Conservation (phyloP, 805 yeast genomes). For the Starmerella scarabaei region DNA sequence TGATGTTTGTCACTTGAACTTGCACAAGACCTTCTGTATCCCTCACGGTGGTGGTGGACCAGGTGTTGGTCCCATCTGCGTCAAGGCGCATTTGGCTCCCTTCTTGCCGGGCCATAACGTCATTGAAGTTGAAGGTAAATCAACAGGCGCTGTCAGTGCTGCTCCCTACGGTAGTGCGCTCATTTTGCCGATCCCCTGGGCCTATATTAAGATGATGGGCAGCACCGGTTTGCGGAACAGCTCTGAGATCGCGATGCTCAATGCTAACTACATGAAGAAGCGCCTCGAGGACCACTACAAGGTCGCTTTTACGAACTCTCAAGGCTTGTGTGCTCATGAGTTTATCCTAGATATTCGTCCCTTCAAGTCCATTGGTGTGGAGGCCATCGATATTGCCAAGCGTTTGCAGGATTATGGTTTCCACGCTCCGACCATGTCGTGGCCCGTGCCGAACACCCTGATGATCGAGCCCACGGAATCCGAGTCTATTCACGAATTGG, state of each 20-base stretch:
- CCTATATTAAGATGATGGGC: slow-evolving; percentile 92
- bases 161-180: slow-evolving; percentile 96
- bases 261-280: slow-evolving; percentile 90
- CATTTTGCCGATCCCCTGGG: slow-evolving; percentile 83
- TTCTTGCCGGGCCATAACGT: slow-evolving; percentile 72
- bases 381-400: slow-evolving; percentile 94
- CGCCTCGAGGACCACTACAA: slow-evolving; percentile 57
- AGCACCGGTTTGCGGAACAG: slow-evolving; percentile 68
- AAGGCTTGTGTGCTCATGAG: slow-evolving; percentile 88
- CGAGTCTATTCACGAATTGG: slow-evolving; percentile 75
- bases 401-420: slow-evolving; percentile 95
- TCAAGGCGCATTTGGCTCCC: slow-evolving; percentile 61
- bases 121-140: slow-evolving; percentile 32
- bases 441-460: slow-evolving; percentile 94
- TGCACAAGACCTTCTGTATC: slow-evolving; percentile 94
- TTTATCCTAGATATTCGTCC: slow-evolving; percentile 85
- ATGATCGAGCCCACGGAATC: slow-evolving; percentile 98
- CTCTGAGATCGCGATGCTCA: slow-evolving; percentile 82
- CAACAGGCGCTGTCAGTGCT: slow-evolving; percentile 53
- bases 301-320: slow-evolving; percentile 54
- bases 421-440: slow-evolving; percentile 98
- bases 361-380: slow-evolving; percentile 65
- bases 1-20: slow-evolving; percentile 91
- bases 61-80: slow-evolving; percentile 97
- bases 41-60: slow-evolving; percentile 99